phyloP scores from a whole-genome alignment of 495 filamentous ascomycete genomes.

The Penicillium atrosanguineum region DNA sequence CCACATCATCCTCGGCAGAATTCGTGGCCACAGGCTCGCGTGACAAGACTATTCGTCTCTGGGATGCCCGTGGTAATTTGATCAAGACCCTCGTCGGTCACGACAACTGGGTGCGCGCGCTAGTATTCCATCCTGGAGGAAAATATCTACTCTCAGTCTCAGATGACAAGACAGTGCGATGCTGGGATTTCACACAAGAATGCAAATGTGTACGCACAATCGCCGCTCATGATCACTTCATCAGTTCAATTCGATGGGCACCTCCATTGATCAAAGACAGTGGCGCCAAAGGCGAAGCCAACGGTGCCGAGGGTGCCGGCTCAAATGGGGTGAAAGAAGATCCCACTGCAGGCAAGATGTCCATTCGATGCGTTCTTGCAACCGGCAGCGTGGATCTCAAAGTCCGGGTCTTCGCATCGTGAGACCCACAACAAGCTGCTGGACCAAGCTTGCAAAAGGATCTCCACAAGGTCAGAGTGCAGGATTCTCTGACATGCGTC shows the following conservation, averaged over 20 bases:
- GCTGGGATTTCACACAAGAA: slow-evolving; percentile 94
- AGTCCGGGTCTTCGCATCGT: slow-evolving; percentile 56
- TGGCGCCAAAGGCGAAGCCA: slow-evolving; percentile 42
- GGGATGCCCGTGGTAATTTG: slow-evolving; percentile 81
- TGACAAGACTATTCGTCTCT: slow-evolving; percentile 89
- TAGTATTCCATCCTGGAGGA: slow-evolving; percentile 91
- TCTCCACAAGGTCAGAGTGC: slow-evolving; percentile 2
- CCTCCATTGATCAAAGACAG: slow-evolving; percentile 61
- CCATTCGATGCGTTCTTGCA: slow-evolving; percentile 61
- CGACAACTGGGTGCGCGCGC: slow-evolving; percentile 90
- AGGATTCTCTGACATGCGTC: background rate
- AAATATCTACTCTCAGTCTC: slow-evolving; percentile 84
- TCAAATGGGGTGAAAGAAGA: slow-evolving; percentile 22
- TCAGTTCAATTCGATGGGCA: slow-evolving; percentile 90
- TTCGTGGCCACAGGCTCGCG: slow-evolving; percentile 88
- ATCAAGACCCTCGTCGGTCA: slow-evolving; percentile 89
- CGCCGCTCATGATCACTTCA: slow-evolving; percentile 82
- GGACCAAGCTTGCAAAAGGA: slow-evolving; percentile 3
- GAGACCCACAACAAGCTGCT: slow-evolving; percentile 8
- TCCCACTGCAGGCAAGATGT: slow-evolving; percentile 31
- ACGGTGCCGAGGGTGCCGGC: slow-evolving; percentile 10
- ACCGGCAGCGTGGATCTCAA: slow-evolving; percentile 64
- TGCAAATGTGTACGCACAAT: slow-evolving; percentile 81
- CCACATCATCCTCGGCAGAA: slow-evolving; percentile 71
- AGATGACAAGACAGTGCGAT: slow-evolving; percentile 90